phyloP scores from a whole-genome alignment of 331 rosid genomes.

The Acacia pycnantha region DNA sequence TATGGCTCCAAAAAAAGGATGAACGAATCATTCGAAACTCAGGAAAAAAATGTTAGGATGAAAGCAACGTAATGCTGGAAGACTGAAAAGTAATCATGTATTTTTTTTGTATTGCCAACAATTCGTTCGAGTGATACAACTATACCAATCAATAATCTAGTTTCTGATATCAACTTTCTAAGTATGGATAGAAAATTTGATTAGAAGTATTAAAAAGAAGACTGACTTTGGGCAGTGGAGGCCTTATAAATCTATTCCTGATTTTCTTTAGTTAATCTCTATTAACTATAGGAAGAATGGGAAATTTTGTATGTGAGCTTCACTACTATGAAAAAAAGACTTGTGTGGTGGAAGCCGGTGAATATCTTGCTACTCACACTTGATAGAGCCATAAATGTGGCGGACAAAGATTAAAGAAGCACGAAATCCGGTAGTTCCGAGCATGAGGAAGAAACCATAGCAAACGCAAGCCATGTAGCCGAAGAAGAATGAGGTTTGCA shows the following conservation, averaged over 20 bases:
- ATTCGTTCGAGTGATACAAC: not conserved
- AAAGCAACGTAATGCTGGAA: not conserved
- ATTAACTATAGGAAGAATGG: not conserved
- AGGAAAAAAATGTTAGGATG: not conserved
- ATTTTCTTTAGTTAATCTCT: not conserved
- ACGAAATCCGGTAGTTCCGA: constrained; percentile 29
- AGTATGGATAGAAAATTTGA: not conserved
- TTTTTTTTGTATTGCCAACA: not conserved
- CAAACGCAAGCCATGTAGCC: constrained; percentile 42
- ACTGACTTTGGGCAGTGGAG: not conserved
- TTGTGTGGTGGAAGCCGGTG: not conserved
- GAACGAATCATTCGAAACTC: not conserved
- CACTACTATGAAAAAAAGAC: not conserved
- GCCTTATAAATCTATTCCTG: not conserved
- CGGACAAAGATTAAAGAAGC: constrained; percentile 35
- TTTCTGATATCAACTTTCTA: not conserved
- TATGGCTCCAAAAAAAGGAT: not conserved
- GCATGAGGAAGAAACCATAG: constrained; percentile 38
- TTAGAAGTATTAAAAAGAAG: not conserved
- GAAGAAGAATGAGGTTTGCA: constrained; percentile 39
- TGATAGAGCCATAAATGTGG: constrained; percentile 34
- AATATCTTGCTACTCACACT: constrained; percentile 23
- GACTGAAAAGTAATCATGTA: not conserved
- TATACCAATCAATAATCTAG: not conserved
- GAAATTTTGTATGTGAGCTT: not conserved